Evolutionary conservation across 257 asterid species (phyloP).

Genomic region (Scutellaria galericulata): DNA sequence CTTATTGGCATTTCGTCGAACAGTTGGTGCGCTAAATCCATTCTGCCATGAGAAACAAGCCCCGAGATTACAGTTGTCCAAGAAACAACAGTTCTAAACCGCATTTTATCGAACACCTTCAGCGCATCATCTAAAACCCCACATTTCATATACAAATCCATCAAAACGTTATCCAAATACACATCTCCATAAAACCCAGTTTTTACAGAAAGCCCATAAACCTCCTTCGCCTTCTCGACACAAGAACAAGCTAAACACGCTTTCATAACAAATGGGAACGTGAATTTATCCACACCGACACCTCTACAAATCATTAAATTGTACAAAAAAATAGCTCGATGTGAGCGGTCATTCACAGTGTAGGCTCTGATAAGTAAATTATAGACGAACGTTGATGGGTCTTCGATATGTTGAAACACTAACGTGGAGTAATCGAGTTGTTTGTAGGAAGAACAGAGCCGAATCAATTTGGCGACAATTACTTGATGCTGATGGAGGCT

Average conservation of each 20-base stretch:
- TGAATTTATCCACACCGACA: conserved; percentile 53
- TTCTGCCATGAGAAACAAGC: conserved; percentile 37
- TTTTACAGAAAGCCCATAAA: conserved; percentile 55
- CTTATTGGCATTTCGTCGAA: conserved; percentile 54
- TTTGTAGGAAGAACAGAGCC: conserved; percentile 53
- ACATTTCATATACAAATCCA: conserved; percentile 60
- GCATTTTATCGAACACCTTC: conserved; percentile 62
- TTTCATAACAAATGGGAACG: conserved; percentile 64
- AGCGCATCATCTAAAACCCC: conserved; percentile 54
- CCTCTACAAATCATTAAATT: conserved; percentile 53
- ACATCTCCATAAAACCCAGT: conserved; percentile 55
- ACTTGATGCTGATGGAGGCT: conserved; percentile 44
- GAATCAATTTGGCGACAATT: conserved; percentile 46
- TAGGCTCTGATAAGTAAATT: conserved; percentile 55
- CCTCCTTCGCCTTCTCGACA: conserved; percentile 58
- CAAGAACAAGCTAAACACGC: conserved; percentile 50
- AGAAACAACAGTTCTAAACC: conserved; percentile 54
- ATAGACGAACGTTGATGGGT: conserved; percentile 52
- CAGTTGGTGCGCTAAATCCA: conserved; percentile 48
- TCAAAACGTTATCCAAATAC: conserved; percentile 59
- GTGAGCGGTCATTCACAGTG: conserved; percentile 41
- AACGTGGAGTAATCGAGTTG: conserved; percentile 48
- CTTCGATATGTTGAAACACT: conserved; percentile 43
- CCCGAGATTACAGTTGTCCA: conserved; percentile 63
- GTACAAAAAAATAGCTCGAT: conserved; percentile 48